Evolutionary conservation across 2,329 filamentous ascomycete species (phyloP).

Genomic region (Aureobasidium pullulans): DNA sequence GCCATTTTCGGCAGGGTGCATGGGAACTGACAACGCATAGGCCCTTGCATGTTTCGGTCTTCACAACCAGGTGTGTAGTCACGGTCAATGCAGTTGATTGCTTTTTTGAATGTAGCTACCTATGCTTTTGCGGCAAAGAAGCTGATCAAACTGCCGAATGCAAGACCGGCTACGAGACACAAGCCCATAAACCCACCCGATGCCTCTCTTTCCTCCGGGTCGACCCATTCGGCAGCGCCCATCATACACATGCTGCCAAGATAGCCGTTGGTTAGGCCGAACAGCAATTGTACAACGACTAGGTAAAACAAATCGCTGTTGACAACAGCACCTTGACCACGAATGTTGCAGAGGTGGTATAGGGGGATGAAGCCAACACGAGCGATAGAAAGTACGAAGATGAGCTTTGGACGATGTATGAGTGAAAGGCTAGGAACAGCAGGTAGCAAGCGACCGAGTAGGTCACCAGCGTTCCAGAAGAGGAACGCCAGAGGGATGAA

Average conservation of each 20-base stretch:
- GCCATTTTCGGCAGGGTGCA: too few relatives aligned
- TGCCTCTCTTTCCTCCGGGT: slow-evolving; percentile 74
- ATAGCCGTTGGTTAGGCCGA: slow-evolving; percentile 82
- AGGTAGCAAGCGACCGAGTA: slow-evolving; percentile 66
- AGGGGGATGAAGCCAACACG: slow-evolving; percentile 70
- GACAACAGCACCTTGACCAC: slow-evolving; percentile 65
- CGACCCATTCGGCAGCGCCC: slow-evolving; percentile 73
- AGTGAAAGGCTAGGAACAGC: slow-evolving; percentile 49
- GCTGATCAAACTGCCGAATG: slow-evolving; percentile 80
- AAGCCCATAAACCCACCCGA: slow-evolving; percentile 91
- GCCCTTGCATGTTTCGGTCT: too few relatives aligned
- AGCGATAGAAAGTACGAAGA: slow-evolving; percentile 61
- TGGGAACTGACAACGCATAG: too few relatives aligned
- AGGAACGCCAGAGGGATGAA: slow-evolving; percentile 90
- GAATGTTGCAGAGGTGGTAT: slow-evolving; percentile 84
- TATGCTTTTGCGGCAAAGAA: slow-evolving; percentile 56
- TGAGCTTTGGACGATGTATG: slow-evolving; percentile 53
- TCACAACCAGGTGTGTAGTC: too few relatives aligned
- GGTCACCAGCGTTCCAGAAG: slow-evolving; percentile 87
- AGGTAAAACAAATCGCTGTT: slow-evolving; percentile 84
- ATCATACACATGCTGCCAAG: slow-evolving; percentile 87
- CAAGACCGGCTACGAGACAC: slow-evolving; percentile 76
- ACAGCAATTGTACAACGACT: slow-evolving; percentile 70
- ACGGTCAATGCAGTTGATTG: too few relatives aligned
- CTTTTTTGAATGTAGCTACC: not conserved